Conservation (phyloP, 2,329 filamentous ascomycete species). For the Atkinsonella hypoxylon region DNA sequence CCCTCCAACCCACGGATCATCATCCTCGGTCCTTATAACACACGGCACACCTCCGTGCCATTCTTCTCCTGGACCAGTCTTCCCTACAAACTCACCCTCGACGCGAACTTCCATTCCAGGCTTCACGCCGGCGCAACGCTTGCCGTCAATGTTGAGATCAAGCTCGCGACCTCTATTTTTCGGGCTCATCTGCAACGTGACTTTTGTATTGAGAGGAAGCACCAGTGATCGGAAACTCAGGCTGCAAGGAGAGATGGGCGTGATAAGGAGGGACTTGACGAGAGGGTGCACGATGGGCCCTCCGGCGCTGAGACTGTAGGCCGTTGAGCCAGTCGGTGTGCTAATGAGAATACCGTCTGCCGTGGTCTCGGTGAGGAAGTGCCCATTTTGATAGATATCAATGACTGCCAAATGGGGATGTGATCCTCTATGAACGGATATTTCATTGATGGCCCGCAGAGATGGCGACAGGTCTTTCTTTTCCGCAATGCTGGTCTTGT, state of each 20-base stretch:
- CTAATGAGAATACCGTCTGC: slow-evolving; percentile 91
- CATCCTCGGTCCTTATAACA: slow-evolving; percentile 64
- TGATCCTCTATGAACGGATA: slow-evolving; percentile 82
- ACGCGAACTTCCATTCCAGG: slow-evolving; percentile 79
- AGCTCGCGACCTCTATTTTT: slow-evolving; percentile 67
- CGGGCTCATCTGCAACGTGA: slow-evolving; percentile 69
- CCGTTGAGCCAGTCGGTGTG: slow-evolving; percentile 89
- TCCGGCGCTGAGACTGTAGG: slow-evolving; percentile 86
- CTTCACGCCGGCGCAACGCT: slow-evolving; percentile 52
- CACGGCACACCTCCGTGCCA: slow-evolving; percentile 80
- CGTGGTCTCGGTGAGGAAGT: slow-evolving; percentile 85
- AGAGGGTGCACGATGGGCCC: slow-evolving; percentile 91
- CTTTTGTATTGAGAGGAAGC: slow-evolving; percentile 72
- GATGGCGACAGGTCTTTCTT: slow-evolving; percentile 27
- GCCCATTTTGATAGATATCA: slow-evolving; percentile 78
- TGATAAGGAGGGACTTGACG: slow-evolving; percentile 78
- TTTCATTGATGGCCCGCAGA: slow-evolving; percentile 79
- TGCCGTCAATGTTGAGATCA: slow-evolving; percentile 70
- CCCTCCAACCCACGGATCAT: slow-evolving; percentile 94
- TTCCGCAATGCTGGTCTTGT: slow-evolving; percentile 27
- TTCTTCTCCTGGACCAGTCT: slow-evolving; percentile 27
- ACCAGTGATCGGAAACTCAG: slow-evolving; percentile 87
- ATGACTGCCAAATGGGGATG: slow-evolving; percentile 86
- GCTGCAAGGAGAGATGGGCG: slow-evolving; percentile 86
- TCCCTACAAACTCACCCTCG: slow-evolving; percentile 67